phyloP scores from a whole-genome alignment of 78 protist species.

The Monocercomonoides exilis region DNA sequence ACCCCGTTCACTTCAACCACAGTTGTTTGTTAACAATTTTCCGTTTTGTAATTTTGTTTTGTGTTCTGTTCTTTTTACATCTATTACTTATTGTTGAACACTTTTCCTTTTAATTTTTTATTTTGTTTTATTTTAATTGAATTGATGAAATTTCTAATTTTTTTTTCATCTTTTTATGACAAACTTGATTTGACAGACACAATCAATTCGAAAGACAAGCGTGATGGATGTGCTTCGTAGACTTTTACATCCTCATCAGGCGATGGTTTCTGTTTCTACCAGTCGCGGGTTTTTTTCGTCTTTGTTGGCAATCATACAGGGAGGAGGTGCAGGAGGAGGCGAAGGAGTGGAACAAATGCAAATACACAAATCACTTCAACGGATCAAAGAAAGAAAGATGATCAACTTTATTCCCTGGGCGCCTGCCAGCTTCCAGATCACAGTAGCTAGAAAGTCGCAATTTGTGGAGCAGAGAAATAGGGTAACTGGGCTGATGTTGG shows the following conservation, averaged over 20 bases:
- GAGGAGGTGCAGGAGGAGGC: constrained; percentile 95
- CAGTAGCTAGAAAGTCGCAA: constrained; percentile 68
- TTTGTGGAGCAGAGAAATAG: constrained; percentile 72
- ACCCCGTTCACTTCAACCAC: constrained; percentile 46
- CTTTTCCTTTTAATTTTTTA: background rate
- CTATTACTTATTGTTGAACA: no score
- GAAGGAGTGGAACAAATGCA: background rate
- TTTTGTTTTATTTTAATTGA: background rate
- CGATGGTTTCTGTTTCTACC: constrained; percentile 70
- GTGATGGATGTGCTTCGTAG: constrained; percentile 98
- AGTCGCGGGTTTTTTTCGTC: constrained; percentile 81
- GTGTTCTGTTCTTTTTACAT: no score
- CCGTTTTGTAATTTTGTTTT: background rate
- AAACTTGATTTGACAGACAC: background rate
- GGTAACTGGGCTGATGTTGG: constrained; percentile 96
- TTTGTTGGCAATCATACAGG: constrained; percentile 93
- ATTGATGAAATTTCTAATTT: no score
- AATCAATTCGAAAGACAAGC: constrained; percentile 83
- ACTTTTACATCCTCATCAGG: constrained; percentile 87
- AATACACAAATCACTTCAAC: constrained; percentile 89
- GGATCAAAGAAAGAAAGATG: constrained; percentile 79
- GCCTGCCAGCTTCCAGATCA: constrained; percentile 94
- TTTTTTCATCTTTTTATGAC: background rate
- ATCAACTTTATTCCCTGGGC: constrained; percentile 98
- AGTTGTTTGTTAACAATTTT: background rate